These are phyloP conservation scores for Phyllosticta paracitricarpa DNA, from an alignment of 2,329 filamentous ascomycete genomes.

Conservation along the genomic window DNA sequence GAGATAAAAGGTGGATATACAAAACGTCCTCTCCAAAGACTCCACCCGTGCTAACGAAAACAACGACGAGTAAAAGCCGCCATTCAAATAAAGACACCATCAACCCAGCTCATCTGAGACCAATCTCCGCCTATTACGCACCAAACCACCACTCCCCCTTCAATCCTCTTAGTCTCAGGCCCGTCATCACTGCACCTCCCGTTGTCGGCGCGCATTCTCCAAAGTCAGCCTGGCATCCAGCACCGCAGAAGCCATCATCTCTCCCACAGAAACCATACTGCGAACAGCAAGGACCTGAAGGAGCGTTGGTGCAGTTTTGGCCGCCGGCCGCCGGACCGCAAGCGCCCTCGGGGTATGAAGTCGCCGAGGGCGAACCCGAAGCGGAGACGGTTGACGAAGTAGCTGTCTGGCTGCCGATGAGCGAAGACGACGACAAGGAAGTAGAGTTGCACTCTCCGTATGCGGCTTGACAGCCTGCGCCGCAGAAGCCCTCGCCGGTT, in stretches of 20 bases:
- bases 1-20: background rate
- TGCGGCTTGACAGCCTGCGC: background rate
- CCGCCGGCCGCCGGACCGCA: background rate
- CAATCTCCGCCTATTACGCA: background rate
- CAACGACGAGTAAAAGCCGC: background rate
- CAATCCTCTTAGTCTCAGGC: background rate
- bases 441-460: background rate
- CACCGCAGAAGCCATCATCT: background rate
- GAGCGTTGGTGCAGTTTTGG: background rate
- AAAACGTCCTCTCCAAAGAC: background rate
- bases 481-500: background rate
- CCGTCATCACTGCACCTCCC: too few species aligned
- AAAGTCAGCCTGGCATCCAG: background rate
- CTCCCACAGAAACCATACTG: background rate
- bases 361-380: background rate
- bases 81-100: background rate
- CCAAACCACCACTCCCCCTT: background rate
- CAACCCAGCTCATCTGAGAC: background rate
- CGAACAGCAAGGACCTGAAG: slow-evolving; percentile 1
- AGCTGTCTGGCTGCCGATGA: background rate
- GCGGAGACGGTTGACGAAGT: background rate
- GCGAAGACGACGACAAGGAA: background rate
- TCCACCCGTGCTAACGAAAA: background rate
- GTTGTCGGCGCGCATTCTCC: background rate
- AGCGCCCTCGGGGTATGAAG: background rate